These are phyloP conservation scores for Solanum etuberosum DNA, from an alignment of 257 asterid species.

Conservation along the genomic window DNA sequence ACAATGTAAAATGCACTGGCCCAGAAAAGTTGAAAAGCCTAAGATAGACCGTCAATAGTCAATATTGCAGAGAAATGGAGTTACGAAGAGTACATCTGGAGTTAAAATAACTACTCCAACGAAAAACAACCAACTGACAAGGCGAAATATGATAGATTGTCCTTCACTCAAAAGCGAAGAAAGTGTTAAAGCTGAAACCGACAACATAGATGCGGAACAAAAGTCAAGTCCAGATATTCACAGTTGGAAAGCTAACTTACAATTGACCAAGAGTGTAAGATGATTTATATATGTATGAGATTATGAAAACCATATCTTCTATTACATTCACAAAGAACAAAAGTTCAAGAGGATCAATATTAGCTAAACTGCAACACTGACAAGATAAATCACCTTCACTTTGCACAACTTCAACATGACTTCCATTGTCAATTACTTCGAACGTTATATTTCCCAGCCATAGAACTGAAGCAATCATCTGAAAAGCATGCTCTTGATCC, in stretches of 20 bases:
- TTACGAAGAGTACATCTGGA: neutral
- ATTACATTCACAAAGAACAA: neutral
- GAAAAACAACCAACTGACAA: neutral
- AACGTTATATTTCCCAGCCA: slow-evolving; percentile 97
- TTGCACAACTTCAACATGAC: slow-evolving; percentile 55
- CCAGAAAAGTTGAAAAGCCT: neutral
- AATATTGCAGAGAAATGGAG: neutral
- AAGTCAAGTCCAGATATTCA: neutral
- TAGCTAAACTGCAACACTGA: slow-evolving; percentile 1
- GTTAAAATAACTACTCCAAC: neutral
- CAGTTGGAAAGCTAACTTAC: neutral
- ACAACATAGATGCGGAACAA: neutral
- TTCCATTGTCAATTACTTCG: slow-evolving; percentile 50
- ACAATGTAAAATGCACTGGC: neutral
- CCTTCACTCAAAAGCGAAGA: neutral
- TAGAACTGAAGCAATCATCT: slow-evolving; percentile 82
- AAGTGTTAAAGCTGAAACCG: neutral
- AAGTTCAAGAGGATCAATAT: neutral
- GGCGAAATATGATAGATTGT: neutral
- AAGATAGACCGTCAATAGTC: neutral
- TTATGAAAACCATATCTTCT: neutral
- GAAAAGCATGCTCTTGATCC: slow-evolving; percentile 64
- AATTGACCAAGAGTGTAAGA: neutral
- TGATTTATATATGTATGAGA: neutral
- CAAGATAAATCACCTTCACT: slow-evolving; percentile 64